Percentiles rank a stretch among this genome's conserved stretches.
These are phyloP conservation scores for Acacia melanoxylon DNA, from an alignment of 306 rosid genomes.

Conservation along the genomic window DNA sequence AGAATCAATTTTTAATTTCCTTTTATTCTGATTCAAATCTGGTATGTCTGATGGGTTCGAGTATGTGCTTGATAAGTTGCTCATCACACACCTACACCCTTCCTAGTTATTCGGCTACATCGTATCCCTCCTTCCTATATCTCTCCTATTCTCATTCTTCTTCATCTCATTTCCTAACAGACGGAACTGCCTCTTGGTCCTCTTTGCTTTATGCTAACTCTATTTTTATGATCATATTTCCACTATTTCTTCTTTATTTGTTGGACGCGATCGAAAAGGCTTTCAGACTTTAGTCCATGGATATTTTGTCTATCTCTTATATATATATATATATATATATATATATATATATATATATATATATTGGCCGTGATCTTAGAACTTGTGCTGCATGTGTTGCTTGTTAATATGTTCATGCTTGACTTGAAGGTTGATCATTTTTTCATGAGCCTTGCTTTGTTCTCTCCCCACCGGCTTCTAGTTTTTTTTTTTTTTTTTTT, in stretches of 20 bases:
- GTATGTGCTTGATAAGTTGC: background rate
- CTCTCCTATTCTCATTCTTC: background rate
- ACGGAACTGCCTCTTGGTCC: background rate
- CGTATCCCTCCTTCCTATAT: background rate
- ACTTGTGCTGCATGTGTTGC: background rate
- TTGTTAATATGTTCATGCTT: no score
- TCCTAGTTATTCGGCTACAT: background rate
- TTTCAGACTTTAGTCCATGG: background rate
- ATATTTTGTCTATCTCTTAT: no score
- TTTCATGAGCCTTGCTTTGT: background rate
- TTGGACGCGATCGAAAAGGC: background rate
- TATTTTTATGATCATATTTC: no score
- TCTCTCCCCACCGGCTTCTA: background rate
- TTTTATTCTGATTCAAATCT: no score
- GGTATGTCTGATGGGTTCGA: slow-evolving; percentile 23
- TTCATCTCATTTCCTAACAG: background rate
- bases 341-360: no score
- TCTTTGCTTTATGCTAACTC: background rate
- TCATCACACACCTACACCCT: background rate
- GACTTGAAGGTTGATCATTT: background rate
- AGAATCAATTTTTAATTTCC: no score
- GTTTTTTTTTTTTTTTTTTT: no score
- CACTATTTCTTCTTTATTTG: no score
- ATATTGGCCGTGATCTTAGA: background rate
- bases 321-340: no score